Base-by-base conservation (phyloP, 495 filamentous ascomycete species). In the Penicillium crystallinum region DNA sequence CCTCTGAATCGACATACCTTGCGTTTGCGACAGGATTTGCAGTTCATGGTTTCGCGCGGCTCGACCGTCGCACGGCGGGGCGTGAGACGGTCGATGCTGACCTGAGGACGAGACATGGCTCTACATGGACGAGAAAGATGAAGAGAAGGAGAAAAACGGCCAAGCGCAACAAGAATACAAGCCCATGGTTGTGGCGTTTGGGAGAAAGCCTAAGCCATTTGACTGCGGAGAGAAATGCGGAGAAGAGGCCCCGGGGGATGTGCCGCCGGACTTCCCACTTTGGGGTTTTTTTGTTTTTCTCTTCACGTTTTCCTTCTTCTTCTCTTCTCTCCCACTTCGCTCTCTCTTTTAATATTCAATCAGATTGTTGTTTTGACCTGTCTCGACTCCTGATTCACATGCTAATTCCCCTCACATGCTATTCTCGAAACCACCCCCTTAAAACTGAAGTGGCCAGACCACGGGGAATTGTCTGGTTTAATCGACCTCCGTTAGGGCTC, bases 11-110 rank as follows among this genome's bases (percentile, higher is more conserved):
- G 47, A 65, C 44, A 2, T 45, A 90, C 88, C 77, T 95, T 95
- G 62, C 89, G 79, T 67, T 91, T 95, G 56, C 89, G 83, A 75
- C 89, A 95, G 19, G 86, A 90, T 66, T 95, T 92, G 81, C 89
- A 95, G 68, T 95, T 95, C 89, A 95, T 95, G 17, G 88, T 85
- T 73, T 92, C 88, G 57, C 88, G 84, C 19, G 86, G 87, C 62
- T 91, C 87, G 62, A 81, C 81, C 72, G 79, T 83, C 70, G 81
- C 74, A 39, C 87, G 83, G 46, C 88, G 83, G 29, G 82, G 77
- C 34, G 88, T 85, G 57, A 95, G 72, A 58, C 89, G 82, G 70
- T 90, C 88, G 68, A 93, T 93, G 69, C 87, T 87, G 64, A 92
- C 83, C 77, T 89, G 87, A 23, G 87, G 85, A 57, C 88, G 81